Evolutionary conservation across 768 basidiomycete genomes (phyloP).

Genomic region (Suillus clintonianus): DNA sequence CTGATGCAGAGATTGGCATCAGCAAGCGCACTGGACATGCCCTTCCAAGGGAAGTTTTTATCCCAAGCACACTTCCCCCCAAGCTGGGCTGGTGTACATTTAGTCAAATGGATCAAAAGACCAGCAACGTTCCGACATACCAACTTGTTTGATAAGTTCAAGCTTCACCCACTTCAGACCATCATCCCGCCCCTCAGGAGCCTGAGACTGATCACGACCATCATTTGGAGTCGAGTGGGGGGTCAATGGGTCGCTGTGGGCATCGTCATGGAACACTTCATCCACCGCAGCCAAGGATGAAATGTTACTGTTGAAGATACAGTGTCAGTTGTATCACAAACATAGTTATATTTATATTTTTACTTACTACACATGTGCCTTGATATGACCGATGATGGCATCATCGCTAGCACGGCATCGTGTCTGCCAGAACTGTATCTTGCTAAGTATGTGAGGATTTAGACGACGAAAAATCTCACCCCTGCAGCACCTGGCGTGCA

Average conservation of each 20-base stretch:
- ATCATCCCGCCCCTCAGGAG: background rate
- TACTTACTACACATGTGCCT: conserved; percentile 13
- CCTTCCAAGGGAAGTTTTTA: background rate
- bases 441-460: background rate
- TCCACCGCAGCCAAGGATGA: background rate
- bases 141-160: background rate
- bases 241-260: background rate
- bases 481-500: background rate
- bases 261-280: background rate
- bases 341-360: background rate
- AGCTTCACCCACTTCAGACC: background rate
- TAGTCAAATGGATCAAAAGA: background rate
- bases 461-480: background rate
- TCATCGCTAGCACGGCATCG: conserved; percentile 1
- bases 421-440: conserved; percentile 5
- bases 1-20: background rate
- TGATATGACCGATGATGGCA: conserved; percentile 7
- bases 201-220: background rate
- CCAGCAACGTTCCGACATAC: background rate
- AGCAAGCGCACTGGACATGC: background rate
- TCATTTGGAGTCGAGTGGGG: background rate
- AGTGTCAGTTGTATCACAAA: background rate
- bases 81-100: background rate
- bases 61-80: background rate
- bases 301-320: background rate